Percentiles rank a stretch among this genome's conserved stretches.
Evolutionary conservation across 1,284 basidiomycete genomes (phyloP).

Genomic region (Ceratobasidium sp.): DNA sequence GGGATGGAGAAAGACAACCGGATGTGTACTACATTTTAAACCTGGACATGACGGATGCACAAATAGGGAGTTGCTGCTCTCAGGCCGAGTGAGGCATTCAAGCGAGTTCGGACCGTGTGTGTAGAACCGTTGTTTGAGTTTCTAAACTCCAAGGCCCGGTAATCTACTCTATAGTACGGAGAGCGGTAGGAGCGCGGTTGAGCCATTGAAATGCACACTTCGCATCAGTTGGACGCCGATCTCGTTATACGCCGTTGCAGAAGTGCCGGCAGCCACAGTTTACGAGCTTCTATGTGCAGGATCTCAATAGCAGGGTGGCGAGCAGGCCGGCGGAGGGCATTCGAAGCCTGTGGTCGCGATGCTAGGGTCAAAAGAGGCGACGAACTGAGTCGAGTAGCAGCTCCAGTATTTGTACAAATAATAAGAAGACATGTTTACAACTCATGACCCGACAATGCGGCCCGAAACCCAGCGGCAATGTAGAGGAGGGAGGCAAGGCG

Average conservation of each 20-base stretch:
- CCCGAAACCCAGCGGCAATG: background rate
- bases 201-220: background rate
- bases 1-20: slow-evolving; percentile 29
- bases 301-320: background rate
- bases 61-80: background rate
- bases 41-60: background rate
- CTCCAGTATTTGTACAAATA: background rate
- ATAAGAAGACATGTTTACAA: background rate
- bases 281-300: background rate
- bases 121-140: slow-evolving; percentile 9
- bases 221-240: slow-evolving; percentile 27
- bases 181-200: slow-evolving; percentile 32
- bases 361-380: background rate
- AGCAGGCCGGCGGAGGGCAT: background rate
- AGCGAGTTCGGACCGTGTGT: slow-evolving; percentile 36
- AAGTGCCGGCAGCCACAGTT: background rate
- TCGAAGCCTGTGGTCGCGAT: background rate
- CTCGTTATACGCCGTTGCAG: slow-evolving; percentile 14
- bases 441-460: background rate
- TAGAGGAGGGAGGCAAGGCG: background rate
- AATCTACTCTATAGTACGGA: slow-evolving; percentile 8
- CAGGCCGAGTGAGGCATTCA: slow-evolving; percentile 12
- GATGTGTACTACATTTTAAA: slow-evolving; percentile 17
- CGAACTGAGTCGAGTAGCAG: slow-evolving; percentile 6
- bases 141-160: slow-evolving; percentile 15